Evolutionary conservation across 768 basidiomycete species (phyloP), one percentile per base, ranked within the genome.

Genomic region (Tylopilus vinaceipallidus): DNA sequence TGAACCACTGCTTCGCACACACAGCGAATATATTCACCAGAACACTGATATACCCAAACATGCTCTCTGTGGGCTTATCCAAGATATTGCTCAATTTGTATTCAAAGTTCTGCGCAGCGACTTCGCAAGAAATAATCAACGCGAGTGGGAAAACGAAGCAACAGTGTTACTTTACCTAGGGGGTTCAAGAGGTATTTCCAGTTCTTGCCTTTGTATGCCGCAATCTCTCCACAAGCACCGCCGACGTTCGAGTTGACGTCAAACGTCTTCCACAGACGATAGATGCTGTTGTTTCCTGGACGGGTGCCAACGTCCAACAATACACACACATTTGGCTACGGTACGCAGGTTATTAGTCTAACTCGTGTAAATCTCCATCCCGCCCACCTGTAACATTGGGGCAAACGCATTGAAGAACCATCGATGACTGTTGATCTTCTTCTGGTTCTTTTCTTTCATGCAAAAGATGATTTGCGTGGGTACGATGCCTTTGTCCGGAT

Each of bases 401-500:
- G 81, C 88, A 64, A 98, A 90, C 0, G 92, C 95, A 64, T 97
- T 98, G 70, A 98, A 97, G 69, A 95, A 95, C 95, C 95, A 98
- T 41, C 95, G 76, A 61, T 97, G 94, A 40, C 88, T 91, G 66
- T 97, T 98, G 63, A 98, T 95, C 73, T 98, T 97, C 76, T 95
- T 94, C 64, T 91, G 87, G 64, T 95, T 98, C 74, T 83, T 89
- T 73, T 95, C 93, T 73, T 92, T 91, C 74, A 90, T 78, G 64
- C 86, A 89, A 64, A 91, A 91, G 27, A 98, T 84, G 42, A 91
- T 93, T 64, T 95, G 95, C n/a, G 88, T 92, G 2, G 93, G 94
- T 12, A 93, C 87, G 35, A 95, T 89, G 3, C 93, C 93, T 67
- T 92, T 93, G 64, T 94, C 93, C 1, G 91, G 89, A 56, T 90